phyloP scores from a whole-genome alignment of 441 rosid species.

The Pelargonium cotyledonis region DNA sequence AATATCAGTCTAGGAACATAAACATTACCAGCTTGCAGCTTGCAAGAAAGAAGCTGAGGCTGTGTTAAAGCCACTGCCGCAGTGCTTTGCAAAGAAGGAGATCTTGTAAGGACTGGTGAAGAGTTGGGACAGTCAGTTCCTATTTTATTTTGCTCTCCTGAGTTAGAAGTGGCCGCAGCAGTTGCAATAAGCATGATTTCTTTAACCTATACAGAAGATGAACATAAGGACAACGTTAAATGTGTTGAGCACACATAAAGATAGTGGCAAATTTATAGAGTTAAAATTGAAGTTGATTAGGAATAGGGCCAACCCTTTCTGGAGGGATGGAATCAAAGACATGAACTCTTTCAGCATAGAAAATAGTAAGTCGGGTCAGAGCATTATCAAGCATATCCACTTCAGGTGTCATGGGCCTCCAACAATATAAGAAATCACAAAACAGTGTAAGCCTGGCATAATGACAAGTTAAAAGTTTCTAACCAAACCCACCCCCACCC shows the following conservation, averaged over 20 bases:
- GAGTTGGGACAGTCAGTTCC: constrained; percentile 29
- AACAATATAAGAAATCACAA: constrained; percentile 9
- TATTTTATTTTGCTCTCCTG: constrained; percentile 43
- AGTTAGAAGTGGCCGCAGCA: constrained; percentile 38
- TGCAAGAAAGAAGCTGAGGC: constrained; percentile 48
- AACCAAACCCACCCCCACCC: no score
- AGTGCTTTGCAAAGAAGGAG: constrained; percentile 76
- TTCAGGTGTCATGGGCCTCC: constrained; percentile 36
- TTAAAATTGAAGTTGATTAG: constrained; percentile 2
- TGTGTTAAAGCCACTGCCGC: constrained; percentile 51
- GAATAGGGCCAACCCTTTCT: constrained; percentile 66
- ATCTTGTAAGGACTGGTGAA: constrained; percentile 67
- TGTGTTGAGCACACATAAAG: background rate
- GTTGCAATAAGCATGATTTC: constrained; percentile 60
- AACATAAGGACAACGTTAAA: background rate
- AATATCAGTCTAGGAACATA: constrained; percentile 7
- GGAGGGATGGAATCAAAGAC: constrained; percentile 64
- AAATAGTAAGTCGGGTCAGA: constrained; percentile 68
- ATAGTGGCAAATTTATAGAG: background rate
- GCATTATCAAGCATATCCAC: constrained; percentile 20
- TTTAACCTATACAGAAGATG: constrained; percentile 33
- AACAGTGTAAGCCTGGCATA: no score
- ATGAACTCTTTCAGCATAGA: constrained; percentile 66
- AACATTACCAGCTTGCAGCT: constrained; percentile 66
- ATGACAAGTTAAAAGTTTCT: no score